Evolutionary conservation across 2,329 filamentous ascomycete species (phyloP).

Genomic region (Colletotrichum falcatum): DNA sequence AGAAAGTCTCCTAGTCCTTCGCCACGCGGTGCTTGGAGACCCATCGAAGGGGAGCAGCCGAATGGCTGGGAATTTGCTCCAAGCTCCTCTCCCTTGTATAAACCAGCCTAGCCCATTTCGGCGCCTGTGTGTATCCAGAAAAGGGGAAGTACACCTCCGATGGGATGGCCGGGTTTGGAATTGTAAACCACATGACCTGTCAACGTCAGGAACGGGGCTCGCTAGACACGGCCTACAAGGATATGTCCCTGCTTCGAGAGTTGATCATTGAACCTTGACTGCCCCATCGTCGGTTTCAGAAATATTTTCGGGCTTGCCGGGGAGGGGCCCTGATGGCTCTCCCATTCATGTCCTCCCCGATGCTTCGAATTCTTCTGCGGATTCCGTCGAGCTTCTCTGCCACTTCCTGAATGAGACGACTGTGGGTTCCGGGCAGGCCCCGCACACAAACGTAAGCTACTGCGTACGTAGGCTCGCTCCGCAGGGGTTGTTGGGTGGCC

Average conservation of each 20-base stretch:
- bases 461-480: neutral
- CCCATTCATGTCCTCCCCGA: conserved; percentile 17
- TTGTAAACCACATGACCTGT: conserved; percentile 41
- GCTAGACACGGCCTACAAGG: conserved; percentile 28
- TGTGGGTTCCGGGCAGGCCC: conserved; percentile 5
- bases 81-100: conserved; percentile 26
- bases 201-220: conserved; percentile 40
- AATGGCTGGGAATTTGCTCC: conserved; percentile 41
- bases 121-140: conserved; percentile 24
- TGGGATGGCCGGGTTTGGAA: conserved; percentile 40
- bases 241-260: conserved; percentile 33
- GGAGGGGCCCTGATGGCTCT: conserved; percentile 21
- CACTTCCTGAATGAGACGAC: conserved; percentile 37
- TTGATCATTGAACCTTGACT: conserved; percentile 38
- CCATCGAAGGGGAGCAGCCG: conserved; percentile 42
- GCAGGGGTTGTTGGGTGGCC: conserved; percentile 21
- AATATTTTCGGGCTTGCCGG: conserved; percentile 41
- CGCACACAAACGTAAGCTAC: conserved; percentile 6
- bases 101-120: conserved; percentile 29
- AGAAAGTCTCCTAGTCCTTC: conserved; percentile 39
- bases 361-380: conserved; percentile 41
- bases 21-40: conserved; percentile 40
- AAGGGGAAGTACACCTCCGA: conserved; percentile 39
- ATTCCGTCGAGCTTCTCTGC: conserved; percentile 38
- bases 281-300: conserved; percentile 39